Conservation (phyloP, 352 stramenopile species). For the Globisporangium canariense region DNA sequence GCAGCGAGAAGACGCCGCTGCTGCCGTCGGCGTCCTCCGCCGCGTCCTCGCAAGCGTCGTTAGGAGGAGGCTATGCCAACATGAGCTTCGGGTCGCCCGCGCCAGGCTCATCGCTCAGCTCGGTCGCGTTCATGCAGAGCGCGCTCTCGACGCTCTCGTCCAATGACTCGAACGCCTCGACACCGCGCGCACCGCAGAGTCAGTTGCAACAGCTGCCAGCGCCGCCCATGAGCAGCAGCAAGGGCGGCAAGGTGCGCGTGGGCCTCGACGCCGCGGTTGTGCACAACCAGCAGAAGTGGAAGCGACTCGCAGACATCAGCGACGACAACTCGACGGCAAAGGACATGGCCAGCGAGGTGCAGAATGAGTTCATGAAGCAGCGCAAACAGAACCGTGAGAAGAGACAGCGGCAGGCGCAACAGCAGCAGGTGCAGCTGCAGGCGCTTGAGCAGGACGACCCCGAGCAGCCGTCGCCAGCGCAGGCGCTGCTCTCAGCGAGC, state of each 20-base stretch:
- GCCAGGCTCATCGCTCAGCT: conserved; percentile 1
- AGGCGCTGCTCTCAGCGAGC: not conserved
- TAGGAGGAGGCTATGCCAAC: not conserved
- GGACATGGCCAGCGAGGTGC: conserved; percentile 79
- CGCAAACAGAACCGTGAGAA: conserved; percentile 21
- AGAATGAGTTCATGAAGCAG: conserved; percentile 64
- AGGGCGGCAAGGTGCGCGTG: conserved; percentile 35
- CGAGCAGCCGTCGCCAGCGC: not conserved
- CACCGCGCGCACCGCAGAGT: not conserved
- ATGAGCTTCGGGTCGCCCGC: not conserved
- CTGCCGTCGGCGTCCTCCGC: not conserved
- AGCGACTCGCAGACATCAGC: conserved; percentile 66
- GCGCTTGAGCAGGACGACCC: conserved; percentile 14
- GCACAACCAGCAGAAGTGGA: conserved; percentile 85
- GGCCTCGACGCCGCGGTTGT: conserved; percentile 62
- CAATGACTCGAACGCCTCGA: conserved; percentile 12
- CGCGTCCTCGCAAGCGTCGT: not conserved
- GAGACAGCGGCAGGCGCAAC: conserved; percentile 35
- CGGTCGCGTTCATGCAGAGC: conserved; percentile 8
- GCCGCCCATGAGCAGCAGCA: not conserved
- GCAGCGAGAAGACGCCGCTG: conserved; percentile 43
- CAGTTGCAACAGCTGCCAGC: too few species aligned
- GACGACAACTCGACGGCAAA: conserved; percentile 81
- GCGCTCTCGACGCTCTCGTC: conserved; percentile 13
- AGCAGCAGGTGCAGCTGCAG: conserved; percentile 27